Conservation (phyloP, 495 filamentous ascomycete species). For the Beverwykella pulmonaria region DNA sequence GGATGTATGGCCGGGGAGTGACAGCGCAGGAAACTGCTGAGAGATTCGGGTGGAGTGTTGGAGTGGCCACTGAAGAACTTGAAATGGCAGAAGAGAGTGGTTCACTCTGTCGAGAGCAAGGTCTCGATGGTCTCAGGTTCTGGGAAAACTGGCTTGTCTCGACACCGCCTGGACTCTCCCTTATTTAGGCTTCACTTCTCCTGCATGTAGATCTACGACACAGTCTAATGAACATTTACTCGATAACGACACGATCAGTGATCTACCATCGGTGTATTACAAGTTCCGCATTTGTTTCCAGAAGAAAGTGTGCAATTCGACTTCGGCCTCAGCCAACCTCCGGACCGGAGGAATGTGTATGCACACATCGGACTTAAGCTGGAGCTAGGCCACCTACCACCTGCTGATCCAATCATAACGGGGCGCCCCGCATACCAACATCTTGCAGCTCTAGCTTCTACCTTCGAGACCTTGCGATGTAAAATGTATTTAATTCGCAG, state of each 20-base stretch:
- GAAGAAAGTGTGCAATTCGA: too few species aligned
- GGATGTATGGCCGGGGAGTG: slow-evolving; percentile 74
- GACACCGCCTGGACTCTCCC: not conserved
- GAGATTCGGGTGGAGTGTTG: slow-evolving; percentile 95
- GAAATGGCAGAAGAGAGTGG: slow-evolving; percentile 72
- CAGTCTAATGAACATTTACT: not conserved
- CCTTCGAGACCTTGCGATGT: not conserved
- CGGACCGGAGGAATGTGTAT: not conserved
- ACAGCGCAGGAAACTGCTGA: slow-evolving; percentile 89
- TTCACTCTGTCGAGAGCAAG: slow-evolving; percentile 47
- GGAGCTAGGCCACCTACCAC: not conserved
- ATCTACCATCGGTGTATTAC: too few species aligned
- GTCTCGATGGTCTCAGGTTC: slow-evolving; percentile 48
- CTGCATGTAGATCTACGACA: not conserved
- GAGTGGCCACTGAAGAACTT: slow-evolving; percentile 93
- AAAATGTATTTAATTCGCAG: not conserved
- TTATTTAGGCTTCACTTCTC: not conserved
- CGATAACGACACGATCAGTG: not conserved
- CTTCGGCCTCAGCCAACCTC: not conserved
- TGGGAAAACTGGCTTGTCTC: slow-evolving; percentile 49
- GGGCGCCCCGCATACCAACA: not conserved
- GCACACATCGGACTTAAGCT: not conserved
- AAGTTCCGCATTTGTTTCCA: too few species aligned
- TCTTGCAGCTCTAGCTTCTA: not conserved
- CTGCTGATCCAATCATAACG: not conserved